Evolutionary conservation across 129 eudicot species (phyloP), one percentile per base, ranked within the genome.

Genomic region (Flaveria sonorensis): DNA sequence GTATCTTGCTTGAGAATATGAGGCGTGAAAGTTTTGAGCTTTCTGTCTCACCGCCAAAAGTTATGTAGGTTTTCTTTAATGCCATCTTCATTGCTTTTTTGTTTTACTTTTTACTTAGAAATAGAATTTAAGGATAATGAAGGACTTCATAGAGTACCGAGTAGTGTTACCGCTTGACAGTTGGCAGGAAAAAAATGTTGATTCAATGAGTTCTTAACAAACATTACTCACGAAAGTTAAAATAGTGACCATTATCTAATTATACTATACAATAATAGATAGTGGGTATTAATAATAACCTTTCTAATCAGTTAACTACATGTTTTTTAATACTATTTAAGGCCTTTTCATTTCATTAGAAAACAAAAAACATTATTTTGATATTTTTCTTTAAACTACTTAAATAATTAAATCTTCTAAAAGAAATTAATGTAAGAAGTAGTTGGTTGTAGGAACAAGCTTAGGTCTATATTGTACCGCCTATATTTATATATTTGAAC

Each of bases 11-110:
- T 61, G 99, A 94, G 89, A 94, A 94, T 73, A 94, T 94, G 99
- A 89, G 99, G 86, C 99, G 99, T 87, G 99, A 94, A 89, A 89
- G 85, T 26, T 94, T 94, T 82, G 99, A 94, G 90, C 88, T 94
- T 51, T 94, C 97, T 56, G 94, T 94, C 82, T 94, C 99, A 23
- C 99, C 99, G 7, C 99, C 99, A 42, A 87, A 80, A 87, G 99
- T 94, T 80, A 94, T 91, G 99, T 94, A 87, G 75, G 96, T 82
- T 62, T 63, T 75, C 75, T 64, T 62, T 24, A 55, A 20, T 45
- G 20, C 53, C 45, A 13, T 21, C 72, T 10, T 62, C 63, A 11
- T 14, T 43, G 43, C 21, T 62, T 28, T 3, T 32, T n/a, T 1
- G 26, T 30, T 14, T 13, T 2, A 21, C 24, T 12, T 23, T 77